phyloP scores from a whole-genome alignment of 768 basidiomycete species.

The Termitomyces sp. region DNA sequence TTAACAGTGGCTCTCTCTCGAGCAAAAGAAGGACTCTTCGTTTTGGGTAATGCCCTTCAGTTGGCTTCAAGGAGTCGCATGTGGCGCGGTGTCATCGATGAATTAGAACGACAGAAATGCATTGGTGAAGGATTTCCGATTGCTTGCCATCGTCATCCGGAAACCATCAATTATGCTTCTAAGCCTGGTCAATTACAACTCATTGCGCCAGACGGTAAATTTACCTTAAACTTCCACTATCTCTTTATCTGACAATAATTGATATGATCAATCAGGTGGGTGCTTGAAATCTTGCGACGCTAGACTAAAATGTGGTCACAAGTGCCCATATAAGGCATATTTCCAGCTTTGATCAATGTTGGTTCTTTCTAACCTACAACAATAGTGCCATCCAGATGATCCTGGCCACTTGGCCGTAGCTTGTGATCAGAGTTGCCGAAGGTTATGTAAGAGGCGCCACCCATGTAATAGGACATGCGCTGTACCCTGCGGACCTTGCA shows the following conservation, averaged over 20 bases:
- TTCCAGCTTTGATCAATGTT: not conserved
- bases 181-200: conserved; percentile 45
- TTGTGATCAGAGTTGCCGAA: conserved; percentile 44
- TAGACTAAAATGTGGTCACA: conserved; percentile 55
- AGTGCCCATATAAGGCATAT: conserved; percentile 54
- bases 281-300: conserved; percentile 53
- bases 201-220: conserved; percentile 52
- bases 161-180: conserved; percentile 32
- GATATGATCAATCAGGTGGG: conserved; percentile 36
- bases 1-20: conserved; percentile 61
- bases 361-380: not conserved
- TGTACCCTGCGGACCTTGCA: conserved; percentile 46
- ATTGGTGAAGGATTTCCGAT: conserved; percentile 53
- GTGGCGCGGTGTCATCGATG: conserved; percentile 55
- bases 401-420: conserved; percentile 41
- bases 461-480: conserved; percentile 53
- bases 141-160: conserved; percentile 50
- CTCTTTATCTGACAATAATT: not conserved
- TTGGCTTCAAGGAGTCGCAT: conserved; percentile 44
- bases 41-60: conserved; percentile 62
- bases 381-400: conserved; percentile 58
- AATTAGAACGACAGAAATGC: conserved; percentile 40
- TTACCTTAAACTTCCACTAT: not conserved
- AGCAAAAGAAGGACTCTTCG: conserved; percentile 67
- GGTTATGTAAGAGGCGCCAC: conserved; percentile 49